Evolutionary conservation across 768 basidiomycete species (phyloP).

Genomic region (Lactifluus piperatus): DNA sequence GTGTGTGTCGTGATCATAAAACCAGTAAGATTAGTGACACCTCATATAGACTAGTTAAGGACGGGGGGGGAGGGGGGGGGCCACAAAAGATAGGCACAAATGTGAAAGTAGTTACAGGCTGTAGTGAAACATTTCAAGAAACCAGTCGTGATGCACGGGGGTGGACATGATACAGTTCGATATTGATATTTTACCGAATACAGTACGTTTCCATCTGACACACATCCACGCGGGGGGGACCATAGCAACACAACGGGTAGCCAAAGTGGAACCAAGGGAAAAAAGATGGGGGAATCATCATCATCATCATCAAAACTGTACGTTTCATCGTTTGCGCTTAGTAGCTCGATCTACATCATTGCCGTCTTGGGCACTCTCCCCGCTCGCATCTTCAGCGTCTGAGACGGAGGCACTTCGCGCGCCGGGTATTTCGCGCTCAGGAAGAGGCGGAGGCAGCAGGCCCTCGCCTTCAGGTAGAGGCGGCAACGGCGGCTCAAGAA

Average conservation of each 20-base stretch:
- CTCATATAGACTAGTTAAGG: slow-evolving; percentile 5
- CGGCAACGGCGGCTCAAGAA: slow-evolving; percentile 2
- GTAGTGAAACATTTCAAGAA: slow-evolving; percentile 5
- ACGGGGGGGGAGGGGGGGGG: background rate
- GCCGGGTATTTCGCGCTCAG: slow-evolving; percentile 4
- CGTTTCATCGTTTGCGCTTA: slow-evolving; percentile 14
- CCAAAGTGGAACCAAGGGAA: background rate
- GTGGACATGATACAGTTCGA: background rate
- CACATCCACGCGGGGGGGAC: background rate
- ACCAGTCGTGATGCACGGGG: background rate
- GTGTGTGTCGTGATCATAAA: background rate
- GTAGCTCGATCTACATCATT: slow-evolving; percentile 11
- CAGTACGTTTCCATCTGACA: slow-evolving; percentile 1
- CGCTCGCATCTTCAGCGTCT: slow-evolving; percentile 14
- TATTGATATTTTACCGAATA: background rate
- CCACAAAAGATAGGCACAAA: background rate
- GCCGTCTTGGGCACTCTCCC: slow-evolving; percentile 1
- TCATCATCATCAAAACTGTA: background rate
- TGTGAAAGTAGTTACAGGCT: slow-evolving; percentile 4
- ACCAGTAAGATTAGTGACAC: slow-evolving; percentile 1
- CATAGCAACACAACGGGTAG: background rate
- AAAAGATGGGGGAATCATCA: too few relatives aligned
- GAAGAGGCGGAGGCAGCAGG: background rate
- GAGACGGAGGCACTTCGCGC: slow-evolving; percentile 15
- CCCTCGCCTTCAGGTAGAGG: slow-evolving; percentile 10